A percentile compares a stretch with the other conserved stretches of the same genome.
phyloP scores from a whole-genome alignment of 202 grass and related monocot genomes.

The Dendrocalamus latiflorus region DNA sequence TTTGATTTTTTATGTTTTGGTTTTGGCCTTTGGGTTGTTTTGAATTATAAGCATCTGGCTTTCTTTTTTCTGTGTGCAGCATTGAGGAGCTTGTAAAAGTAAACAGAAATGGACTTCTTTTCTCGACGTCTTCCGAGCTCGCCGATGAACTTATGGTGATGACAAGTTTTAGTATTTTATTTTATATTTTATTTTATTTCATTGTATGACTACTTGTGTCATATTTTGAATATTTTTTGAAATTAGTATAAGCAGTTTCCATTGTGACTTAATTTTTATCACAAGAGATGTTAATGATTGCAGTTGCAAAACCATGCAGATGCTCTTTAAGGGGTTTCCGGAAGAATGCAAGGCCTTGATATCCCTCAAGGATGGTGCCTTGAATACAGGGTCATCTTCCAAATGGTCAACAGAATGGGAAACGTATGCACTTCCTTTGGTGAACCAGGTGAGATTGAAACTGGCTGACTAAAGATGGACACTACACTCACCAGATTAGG shows the following conservation, averaged over 20 bases:
- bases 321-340: constrained; percentile 94
- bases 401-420: constrained; percentile 88
- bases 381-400: constrained; percentile 50
- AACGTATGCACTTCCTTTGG: constrained; percentile 56
- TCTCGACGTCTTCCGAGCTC: constrained; percentile 88
- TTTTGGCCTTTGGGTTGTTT: neutral
- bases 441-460: constrained; percentile 52
- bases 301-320: constrained; percentile 39
- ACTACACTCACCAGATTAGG: no score
- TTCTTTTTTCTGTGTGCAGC: constrained; percentile 41
- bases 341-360: constrained; percentile 62
- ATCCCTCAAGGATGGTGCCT: constrained; percentile 66
- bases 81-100: constrained; percentile 93
- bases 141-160: constrained; percentile 94
- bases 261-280: neutral
- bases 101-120: constrained; percentile 82
- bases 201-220: constrained; percentile 4
- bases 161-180: constrained; percentile 14
- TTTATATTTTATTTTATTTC: constrained; percentile 10
- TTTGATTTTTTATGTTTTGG: constrained; percentile 15
- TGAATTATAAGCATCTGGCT: constrained; percentile 2
- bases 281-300: neutral
- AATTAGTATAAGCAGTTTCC: neutral
- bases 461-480: neutral
- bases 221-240: neutral